phyloP scores from a whole-genome alignment of 1,284 basidiomycete species.

The Ceratobasidium sp. region DNA sequence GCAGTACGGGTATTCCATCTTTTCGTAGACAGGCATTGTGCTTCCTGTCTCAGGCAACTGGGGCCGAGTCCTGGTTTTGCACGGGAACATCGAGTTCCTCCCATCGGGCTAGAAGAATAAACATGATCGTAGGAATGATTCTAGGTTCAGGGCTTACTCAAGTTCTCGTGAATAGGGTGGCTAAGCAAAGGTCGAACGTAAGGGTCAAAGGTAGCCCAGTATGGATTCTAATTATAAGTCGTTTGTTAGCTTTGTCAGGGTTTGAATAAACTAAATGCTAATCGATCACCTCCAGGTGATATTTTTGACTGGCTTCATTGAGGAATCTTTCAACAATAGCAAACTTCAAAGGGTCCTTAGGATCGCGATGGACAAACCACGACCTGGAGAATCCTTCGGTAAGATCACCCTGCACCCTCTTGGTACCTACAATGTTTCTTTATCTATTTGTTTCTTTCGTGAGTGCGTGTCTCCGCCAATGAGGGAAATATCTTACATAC shows the following conservation, averaged over 20 bases:
- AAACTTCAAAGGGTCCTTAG: slow-evolving; percentile 12
- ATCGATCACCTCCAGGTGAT: slow-evolving; percentile 18
- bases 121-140: not conserved
- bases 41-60: not conserved
- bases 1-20: no score
- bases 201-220: slow-evolving; percentile 18
- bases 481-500: not conserved
- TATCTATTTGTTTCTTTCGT: not conserved
- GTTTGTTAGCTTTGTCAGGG: not conserved
- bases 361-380: slow-evolving; percentile 18
- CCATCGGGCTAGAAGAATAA: not conserved
- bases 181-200: slow-evolving; percentile 13
- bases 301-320: slow-evolving; percentile 14
- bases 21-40: no score
- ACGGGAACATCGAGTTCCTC: slow-evolving; percentile 9
- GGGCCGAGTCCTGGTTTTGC: slow-evolving; percentile 9
- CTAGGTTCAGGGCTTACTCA: not conserved
- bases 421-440: slow-evolving; percentile 2
- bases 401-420: not conserved
- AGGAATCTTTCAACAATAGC: slow-evolving; percentile 11
- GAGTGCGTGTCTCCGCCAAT: not conserved
- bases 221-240: not conserved
- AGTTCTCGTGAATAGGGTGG: slow-evolving; percentile 14
- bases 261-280: not conserved
- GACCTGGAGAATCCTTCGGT: not conserved